Evolutionary conservation across 352 stramenopile genomes (phyloP), one percentile per base, ranked within the genome.

Genomic region (Phytopythium kandeliae): DNA sequence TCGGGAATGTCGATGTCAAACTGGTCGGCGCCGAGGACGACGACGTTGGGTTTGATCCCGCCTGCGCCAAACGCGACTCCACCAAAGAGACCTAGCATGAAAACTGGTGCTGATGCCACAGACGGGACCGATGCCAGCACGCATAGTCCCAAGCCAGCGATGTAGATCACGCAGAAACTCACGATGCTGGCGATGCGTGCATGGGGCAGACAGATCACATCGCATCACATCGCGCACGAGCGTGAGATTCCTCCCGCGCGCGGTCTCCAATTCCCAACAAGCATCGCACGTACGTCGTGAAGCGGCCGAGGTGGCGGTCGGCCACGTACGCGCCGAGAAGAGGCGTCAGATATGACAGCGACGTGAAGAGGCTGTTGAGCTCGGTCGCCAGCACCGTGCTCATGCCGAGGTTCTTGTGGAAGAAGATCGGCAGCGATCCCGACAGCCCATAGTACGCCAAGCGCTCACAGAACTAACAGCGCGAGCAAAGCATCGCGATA

Each of bases 301-400:
- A 95, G 38, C 84, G 81, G 25, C 84, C 84, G 35, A 95, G 66
- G 48, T 91, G 61, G 11, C 72, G 72, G 64, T 95, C 84, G 7
- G 84, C 81, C 22, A 95, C 66, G 58, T 89, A 95, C 22, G 84
- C 84, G 37, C 81, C 84, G 16, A 92, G 62, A 44, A 95, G 64
- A 37, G 84, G 81, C 58, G 78, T 95, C 43, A 95, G 71, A 52
- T 95, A 90, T 55, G 76, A 92, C 17, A 90, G 69, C 54, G 81
- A 90, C 54, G 80, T 85, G 55, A 95, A 88, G 13, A 78, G 82
- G n/a, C 71, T 82, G 69, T 92, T 92, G 53, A 95, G 74, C 59
- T 95, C 84, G 15, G 84, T 91, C n/a, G 84, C 76, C 24, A 91
- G 65, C 53, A 92, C 84, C 28, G 65, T 89, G 62, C 66, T 80